Evolutionary conservation across 768 basidiomycete species (phyloP).

Genomic region (Crepidotus variabilis): DNA sequence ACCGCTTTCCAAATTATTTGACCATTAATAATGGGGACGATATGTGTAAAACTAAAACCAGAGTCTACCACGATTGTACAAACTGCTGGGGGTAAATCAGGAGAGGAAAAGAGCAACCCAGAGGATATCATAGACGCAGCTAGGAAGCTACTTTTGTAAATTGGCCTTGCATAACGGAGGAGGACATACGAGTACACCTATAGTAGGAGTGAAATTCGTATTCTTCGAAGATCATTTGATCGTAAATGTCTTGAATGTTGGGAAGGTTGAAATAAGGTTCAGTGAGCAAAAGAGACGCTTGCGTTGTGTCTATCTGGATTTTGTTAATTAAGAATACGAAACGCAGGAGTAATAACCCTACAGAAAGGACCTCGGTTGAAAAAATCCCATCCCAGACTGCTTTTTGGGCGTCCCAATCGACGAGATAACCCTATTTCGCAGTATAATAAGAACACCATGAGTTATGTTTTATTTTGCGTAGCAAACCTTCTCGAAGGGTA

Average conservation of each 20-base stretch:
- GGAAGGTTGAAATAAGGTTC: conserved; percentile 95
- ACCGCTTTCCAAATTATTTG: conserved; percentile 77
- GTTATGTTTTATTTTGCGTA: background rate
- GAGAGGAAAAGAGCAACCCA: conserved; percentile 62
- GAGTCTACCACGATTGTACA: conserved; percentile 84
- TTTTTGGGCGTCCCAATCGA: conserved; percentile 96
- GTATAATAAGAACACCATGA: conserved; percentile 15
- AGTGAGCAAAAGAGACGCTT: conserved; percentile 78
- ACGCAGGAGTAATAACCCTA: conserved; percentile 19
- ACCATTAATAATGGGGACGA: conserved; percentile 78
- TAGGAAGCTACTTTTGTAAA: conserved; percentile 27
- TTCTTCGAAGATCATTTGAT: conserved; percentile 95
- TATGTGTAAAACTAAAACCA: conserved; percentile 93
- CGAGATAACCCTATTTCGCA: conserved; percentile 71
- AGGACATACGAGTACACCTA: conserved; percentile 72
- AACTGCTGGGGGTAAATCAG: conserved; percentile 54
- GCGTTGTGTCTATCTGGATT: conserved; percentile 65
- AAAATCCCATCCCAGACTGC: conserved; percentile 92
- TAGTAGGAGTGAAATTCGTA: conserved; percentile 87
- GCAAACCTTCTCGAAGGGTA: conserved; percentile 84
- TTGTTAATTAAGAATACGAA: conserved; percentile 1
- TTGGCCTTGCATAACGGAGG: conserved; percentile 3
- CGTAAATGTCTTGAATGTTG: conserved; percentile 88
- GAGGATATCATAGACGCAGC: conserved; percentile 79
- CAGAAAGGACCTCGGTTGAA: conserved; percentile 65